phyloP scores from a whole-genome alignment of 2,329 filamentous ascomycete species.

The Trichoderma breve region DNA sequence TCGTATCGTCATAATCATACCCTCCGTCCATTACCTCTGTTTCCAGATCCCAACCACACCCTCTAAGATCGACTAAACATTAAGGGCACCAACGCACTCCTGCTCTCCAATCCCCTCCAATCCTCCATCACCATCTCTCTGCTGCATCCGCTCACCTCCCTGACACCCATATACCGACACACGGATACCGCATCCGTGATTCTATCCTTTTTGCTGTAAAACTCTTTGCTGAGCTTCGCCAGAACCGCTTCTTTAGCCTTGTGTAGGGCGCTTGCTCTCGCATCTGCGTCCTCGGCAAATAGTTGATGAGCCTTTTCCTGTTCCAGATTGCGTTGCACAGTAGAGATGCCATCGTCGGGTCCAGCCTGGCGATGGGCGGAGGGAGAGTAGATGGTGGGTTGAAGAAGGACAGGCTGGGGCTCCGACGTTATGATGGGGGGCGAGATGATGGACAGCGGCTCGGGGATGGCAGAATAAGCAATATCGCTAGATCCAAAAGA shows the following conservation, averaged over 20 bases:
- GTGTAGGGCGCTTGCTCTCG: slow-evolving; percentile 53
- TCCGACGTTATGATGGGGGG: slow-evolving; percentile 50
- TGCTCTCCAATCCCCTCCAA: slow-evolving; percentile 50
- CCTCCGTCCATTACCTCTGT: not conserved
- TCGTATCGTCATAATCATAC: slow-evolving; percentile 26
- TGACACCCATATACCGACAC: slow-evolving; percentile 33
- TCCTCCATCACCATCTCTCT: slow-evolving; percentile 42
- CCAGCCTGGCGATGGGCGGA: slow-evolving; percentile 21
- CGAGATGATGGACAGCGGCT: slow-evolving; percentile 42
- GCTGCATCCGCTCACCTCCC: slow-evolving; percentile 33
- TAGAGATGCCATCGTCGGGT: slow-evolving; percentile 49
- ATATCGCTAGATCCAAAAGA: slow-evolving; percentile 28
- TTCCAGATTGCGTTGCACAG: slow-evolving; percentile 57
- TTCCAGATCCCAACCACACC: not conserved
- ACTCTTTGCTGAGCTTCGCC: slow-evolving; percentile 57
- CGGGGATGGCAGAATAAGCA: slow-evolving; percentile 29
- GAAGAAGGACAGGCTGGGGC: slow-evolving; percentile 53
- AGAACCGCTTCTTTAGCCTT: slow-evolving; percentile 61
- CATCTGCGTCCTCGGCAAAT: slow-evolving; percentile 56
- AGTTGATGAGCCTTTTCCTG: slow-evolving; percentile 55
- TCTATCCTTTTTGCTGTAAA: slow-evolving; percentile 34
- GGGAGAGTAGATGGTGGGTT: slow-evolving; percentile 58
- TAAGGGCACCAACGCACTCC: slow-evolving; percentile 56
- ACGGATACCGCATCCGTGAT: slow-evolving; percentile 36
- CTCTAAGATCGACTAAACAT: slow-evolving; percentile 52